Percentiles rank a stretch among this genome's conserved stretches.
Conservation (phyloP, 306 rosid species). For the Inga oerstediana region DNA sequence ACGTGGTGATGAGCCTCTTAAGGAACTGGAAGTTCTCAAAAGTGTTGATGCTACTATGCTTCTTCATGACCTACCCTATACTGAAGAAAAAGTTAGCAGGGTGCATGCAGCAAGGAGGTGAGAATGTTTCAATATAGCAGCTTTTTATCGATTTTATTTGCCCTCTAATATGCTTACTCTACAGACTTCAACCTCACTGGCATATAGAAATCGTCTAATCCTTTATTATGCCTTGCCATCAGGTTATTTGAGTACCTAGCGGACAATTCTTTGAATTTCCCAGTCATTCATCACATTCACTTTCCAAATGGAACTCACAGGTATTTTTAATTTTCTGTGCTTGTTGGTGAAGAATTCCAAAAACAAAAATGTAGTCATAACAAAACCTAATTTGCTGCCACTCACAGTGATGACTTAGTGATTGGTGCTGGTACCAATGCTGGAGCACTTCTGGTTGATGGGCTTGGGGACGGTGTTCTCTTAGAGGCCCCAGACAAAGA, state of each 20-base stretch:
- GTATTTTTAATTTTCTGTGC: conserved; percentile 42
- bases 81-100: conserved; percentile 76
- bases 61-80: conserved; percentile 79
- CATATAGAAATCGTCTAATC: conserved; percentile 21
- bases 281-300: conserved; percentile 91
- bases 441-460: conserved; percentile 95
- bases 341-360: conserved; percentile 13
- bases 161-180: not conserved
- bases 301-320: conserved; percentile 87
- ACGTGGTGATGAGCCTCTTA: conserved; percentile 83
- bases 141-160: not conserved
- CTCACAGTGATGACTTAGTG: conserved; percentile 87
- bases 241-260: conserved; percentile 86
- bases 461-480: conserved; percentile 95
- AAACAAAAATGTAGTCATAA: conserved; percentile 12
- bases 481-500: conserved; percentile 86
- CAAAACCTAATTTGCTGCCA: conserved; percentile 19
- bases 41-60: conserved; percentile 80
- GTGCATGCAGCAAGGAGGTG: conserved; percentile 98
- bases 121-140: conserved; percentile 16
- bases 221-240: conserved; percentile 19
- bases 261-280: conserved; percentile 72
- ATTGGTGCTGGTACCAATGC: conserved; percentile 89
- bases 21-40: conserved; percentile 78
- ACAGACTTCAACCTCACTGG: not conserved